These are phyloP conservation scores for Euphorbia corollata DNA, from an alignment of 441 rosid species.

Conservation along the genomic window DNA sequence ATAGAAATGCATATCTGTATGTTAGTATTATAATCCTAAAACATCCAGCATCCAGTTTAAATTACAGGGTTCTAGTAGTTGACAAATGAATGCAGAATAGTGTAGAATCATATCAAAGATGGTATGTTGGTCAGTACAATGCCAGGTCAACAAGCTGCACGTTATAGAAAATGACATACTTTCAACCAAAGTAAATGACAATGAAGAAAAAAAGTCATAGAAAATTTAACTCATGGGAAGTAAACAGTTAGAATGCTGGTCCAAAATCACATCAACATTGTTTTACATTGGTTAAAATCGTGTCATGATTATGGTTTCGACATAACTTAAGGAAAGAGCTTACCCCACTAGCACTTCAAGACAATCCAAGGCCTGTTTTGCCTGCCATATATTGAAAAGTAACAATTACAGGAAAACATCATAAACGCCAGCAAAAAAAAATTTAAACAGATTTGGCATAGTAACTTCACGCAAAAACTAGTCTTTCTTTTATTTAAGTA, in stretches of 20 bases:
- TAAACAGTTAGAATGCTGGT: neutral
- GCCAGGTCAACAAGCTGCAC: neutral
- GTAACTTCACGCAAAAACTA: too few relatives aligned
- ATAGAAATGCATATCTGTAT: too few relatives aligned
- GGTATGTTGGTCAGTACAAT: neutral
- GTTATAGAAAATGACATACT: neutral
- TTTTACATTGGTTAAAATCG: neutral
- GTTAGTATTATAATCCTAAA: too few relatives aligned
- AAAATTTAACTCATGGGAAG: neutral
- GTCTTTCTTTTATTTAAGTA: too few relatives aligned
- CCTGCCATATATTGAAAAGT: conserved; percentile 31
- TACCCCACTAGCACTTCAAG: conserved; percentile 90
- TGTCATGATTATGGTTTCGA: neutral
- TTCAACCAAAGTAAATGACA: too few relatives aligned
- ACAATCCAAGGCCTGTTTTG: conserved; percentile 57
- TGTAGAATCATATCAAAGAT: neutral
- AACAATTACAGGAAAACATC: neutral
- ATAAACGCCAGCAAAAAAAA: neutral
- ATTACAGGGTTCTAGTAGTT: too few relatives aligned
- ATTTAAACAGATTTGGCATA: too few relatives aligned
- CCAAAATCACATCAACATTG: neutral
- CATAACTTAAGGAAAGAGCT: conserved; percentile 4
- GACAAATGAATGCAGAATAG: too few relatives aligned
- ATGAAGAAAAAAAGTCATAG: neutral
- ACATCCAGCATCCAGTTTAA: too few relatives aligned